Evolutionary conservation across 306 rosid species (phyloP).

Genomic region (Prunus dulcis): DNA sequence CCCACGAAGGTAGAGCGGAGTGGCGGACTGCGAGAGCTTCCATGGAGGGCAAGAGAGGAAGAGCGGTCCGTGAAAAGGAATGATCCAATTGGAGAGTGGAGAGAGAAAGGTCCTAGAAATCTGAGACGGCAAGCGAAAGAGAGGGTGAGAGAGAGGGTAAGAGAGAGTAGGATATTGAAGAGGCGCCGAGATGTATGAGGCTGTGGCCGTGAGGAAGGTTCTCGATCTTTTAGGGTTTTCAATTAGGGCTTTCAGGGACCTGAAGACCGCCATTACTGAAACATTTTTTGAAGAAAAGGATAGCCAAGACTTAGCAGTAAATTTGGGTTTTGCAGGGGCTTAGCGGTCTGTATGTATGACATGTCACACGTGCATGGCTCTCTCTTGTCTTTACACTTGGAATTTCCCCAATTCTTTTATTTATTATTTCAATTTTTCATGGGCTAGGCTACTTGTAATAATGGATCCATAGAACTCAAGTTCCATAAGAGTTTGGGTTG

Average conservation of each 20-base stretch:
- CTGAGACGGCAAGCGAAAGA: slow-evolving; percentile 32
- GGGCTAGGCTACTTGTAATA: too few species aligned
- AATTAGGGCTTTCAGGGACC: slow-evolving; percentile 38
- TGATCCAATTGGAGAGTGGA: slow-evolving; percentile 44
- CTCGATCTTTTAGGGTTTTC: slow-evolving; percentile 31
- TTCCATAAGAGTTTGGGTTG: too few species aligned
- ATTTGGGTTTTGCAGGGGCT: slow-evolving; percentile 23
- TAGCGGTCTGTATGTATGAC: neutral
- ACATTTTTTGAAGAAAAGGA: neutral
- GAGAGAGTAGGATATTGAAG: slow-evolving; percentile 17
- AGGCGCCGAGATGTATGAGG: slow-evolving; percentile 28
- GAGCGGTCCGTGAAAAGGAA: slow-evolving; percentile 60
- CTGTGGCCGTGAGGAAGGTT: slow-evolving; percentile 49
- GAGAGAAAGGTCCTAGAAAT: slow-evolving; percentile 35
- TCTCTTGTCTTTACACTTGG: neutral
- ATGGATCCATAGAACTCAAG: too few species aligned
- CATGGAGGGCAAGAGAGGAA: slow-evolving; percentile 78
- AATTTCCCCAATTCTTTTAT: neutral
- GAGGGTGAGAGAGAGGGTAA: slow-evolving; percentile 15
- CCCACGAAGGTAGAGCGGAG: slow-evolving; percentile 57
- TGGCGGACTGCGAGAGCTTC: slow-evolving; percentile 91
- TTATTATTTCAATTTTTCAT: neutral
- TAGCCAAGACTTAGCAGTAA: neutral
- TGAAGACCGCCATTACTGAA: slow-evolving; percentile 52
- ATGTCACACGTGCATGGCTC: neutral